Base-by-base conservation (phyloP, 2,329 filamentous ascomycete species). In the Neofusicoccum sp. region DNA sequence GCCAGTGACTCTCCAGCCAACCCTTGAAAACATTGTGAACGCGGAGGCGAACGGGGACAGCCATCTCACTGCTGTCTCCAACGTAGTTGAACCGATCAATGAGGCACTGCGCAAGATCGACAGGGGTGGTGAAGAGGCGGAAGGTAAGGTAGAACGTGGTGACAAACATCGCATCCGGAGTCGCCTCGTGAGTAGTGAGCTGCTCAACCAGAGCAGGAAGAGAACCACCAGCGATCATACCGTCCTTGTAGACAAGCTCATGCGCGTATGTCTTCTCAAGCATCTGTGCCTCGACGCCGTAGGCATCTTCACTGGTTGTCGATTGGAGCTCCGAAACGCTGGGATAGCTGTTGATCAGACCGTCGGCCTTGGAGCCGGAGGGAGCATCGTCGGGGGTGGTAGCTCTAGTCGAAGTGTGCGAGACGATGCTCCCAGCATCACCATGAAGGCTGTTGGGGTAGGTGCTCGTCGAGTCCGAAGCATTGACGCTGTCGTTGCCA, bases 21-120 rank as follows among this genome's bases (percentile, higher is more conserved):
- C 91, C 91, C 77, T 99, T 99, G 83, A 99, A 92, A 63, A 93
- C 89, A 74, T 99, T 98, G 81, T 96, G 98, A 1, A 98, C 92
- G 58, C 95, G 87, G 52, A 99, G 81, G 56, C 93, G 88, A 28
- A 98, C 94, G 0, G 94, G 92, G 2, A 84, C 85, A 28, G 93
- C 88, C 66, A 93, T 85, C 64, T 88, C 85, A 28, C 88, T 86
- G 52, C 89, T 90, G 64, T 95, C 90, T 11, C 87, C 90, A 41
- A 97, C 90, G 69, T 97, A 97, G 64, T 97, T 91, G 75, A 96
- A 99, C 34, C 96, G 89, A 63, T 95, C 90, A 60, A 96, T 89
- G n/a, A 99, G 83, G 3, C 89, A 86, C 73, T 92, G 86, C 0
- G 93, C 90, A 66, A 99, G 86, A 65, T 91, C 87, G 6, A 84